Evolutionary conservation across 306 rosid species (phyloP).

Genomic region (Pyrus pyrifolia): DNA sequence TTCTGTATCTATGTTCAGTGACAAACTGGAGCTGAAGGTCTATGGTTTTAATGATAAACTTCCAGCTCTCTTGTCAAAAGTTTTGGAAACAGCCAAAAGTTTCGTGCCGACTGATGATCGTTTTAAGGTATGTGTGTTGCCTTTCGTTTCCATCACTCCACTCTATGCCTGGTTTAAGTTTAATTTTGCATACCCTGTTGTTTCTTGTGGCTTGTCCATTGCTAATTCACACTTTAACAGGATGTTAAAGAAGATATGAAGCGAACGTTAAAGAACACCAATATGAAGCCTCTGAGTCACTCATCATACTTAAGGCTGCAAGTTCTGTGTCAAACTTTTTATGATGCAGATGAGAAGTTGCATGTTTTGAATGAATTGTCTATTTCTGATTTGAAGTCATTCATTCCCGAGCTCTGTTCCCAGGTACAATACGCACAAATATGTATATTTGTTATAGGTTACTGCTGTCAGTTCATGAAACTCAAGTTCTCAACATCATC

Average conservation of each 20-base stretch:
- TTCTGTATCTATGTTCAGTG: constrained; percentile 62
- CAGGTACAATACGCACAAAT: constrained; percentile 40
- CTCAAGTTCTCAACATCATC: background rate
- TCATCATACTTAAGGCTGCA: constrained; percentile 75
- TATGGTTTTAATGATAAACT: constrained; percentile 90
- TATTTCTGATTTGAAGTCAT: constrained; percentile 58
- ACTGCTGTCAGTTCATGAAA: background rate
- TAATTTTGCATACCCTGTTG: background rate
- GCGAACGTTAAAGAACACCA: constrained; percentile 70
- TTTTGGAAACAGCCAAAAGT: constrained; percentile 54
- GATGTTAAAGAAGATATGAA: constrained; percentile 77
- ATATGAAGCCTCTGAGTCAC: constrained; percentile 91
- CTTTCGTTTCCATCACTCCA: background rate
- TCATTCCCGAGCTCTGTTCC: constrained; percentile 72
- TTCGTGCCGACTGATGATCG: constrained; percentile 75
- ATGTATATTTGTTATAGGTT: background rate
- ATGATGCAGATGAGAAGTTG: constrained; percentile 69
- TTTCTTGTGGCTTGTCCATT: constrained; percentile 14
- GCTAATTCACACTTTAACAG: constrained; percentile 35
- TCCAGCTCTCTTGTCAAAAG: constrained; percentile 60
- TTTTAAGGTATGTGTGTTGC: constrained; percentile 42
- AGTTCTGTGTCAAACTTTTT: constrained; percentile 63
- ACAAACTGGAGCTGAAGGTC: constrained; percentile 82
- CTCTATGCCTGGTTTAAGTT: background rate
- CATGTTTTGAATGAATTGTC: constrained; percentile 40